A percentile compares a stretch with the other conserved stretches of the same genome.
These are phyloP conservation scores for Aspergillus indologenus DNA, from an alignment of 495 filamentous ascomycete genomes.

Conservation along the genomic window DNA sequence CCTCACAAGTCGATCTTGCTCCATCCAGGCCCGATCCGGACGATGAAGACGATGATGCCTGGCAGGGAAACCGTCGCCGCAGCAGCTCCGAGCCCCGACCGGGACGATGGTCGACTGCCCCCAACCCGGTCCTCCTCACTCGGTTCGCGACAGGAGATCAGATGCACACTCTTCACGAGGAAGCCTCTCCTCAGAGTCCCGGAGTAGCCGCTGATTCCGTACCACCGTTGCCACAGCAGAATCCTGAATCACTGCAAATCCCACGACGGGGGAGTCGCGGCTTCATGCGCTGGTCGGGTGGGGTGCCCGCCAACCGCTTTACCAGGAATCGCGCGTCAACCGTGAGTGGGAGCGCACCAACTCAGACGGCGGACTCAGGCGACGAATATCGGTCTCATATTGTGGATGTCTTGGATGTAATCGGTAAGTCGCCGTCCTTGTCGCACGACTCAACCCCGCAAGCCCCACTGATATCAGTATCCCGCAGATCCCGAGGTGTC, in stretches of 20 bases:
- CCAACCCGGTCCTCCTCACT: conserved; percentile 30
- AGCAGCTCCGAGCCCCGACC: conserved; percentile 47
- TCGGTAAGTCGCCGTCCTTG: conserved; percentile 50
- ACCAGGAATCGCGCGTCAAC: conserved; percentile 37
- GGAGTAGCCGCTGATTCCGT: conserved; percentile 5
- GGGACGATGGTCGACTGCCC: conserved; percentile 34
- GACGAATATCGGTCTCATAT: conserved; percentile 56
- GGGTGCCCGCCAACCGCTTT: conserved; percentile 32
- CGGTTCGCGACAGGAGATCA: conserved; percentile 30
- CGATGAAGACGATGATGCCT: conserved; percentile 35
- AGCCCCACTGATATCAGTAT: background rate
- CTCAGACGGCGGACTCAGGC: conserved; percentile 12
- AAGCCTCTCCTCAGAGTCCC: conserved; percentile 28
- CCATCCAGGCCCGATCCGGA: background rate
- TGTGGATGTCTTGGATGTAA: conserved; percentile 68
- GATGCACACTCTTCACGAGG: conserved; percentile 42
- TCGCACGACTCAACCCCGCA: background rate
- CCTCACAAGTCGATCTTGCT: conserved; percentile 3
- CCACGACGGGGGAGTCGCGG: conserved; percentile 22
- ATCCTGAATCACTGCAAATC: conserved; percentile 14
- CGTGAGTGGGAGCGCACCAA: conserved; percentile 27
- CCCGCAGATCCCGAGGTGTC: conserved; percentile 69
- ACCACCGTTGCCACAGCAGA: conserved; percentile 10
- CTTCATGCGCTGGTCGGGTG: conserved; percentile 34
- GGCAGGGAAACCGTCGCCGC: conserved; percentile 38